Evolutionary conservation across 192 early-diverging fungal genomes (phyloP).

Genomic region (Dispira simplex): DNA sequence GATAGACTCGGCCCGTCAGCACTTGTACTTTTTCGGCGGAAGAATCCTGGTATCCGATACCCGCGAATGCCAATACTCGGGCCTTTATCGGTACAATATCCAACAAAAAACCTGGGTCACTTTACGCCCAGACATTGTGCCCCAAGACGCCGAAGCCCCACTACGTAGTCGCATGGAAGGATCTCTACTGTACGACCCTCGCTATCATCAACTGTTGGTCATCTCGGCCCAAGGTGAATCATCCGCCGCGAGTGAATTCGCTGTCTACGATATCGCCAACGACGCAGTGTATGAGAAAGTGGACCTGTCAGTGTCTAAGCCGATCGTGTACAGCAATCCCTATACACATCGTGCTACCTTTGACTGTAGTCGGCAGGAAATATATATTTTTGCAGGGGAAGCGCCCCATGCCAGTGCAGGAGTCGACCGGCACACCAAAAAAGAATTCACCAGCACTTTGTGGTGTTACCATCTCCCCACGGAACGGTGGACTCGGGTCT

Average conservation of each 20-base stretch:
- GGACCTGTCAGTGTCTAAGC: constrained; percentile 13
- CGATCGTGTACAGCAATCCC: background rate
- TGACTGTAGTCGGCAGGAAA: constrained; percentile 57
- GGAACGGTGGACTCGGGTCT: constrained; percentile 28
- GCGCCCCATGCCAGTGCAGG: constrained; percentile 13
- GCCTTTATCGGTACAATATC: constrained; percentile 73
- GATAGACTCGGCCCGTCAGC: constrained; percentile 47
- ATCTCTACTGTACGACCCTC: constrained; percentile 72
- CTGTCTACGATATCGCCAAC: constrained; percentile 65
- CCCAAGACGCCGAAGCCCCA: constrained; percentile 30
- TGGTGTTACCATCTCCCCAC: constrained; percentile 32
- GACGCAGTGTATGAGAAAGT: constrained; percentile 58
- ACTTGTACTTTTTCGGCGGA: constrained; percentile 89
- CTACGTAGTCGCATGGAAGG: constrained; percentile 82
- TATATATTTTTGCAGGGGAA: constrained; percentile 70
- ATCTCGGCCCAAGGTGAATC: constrained; percentile 82
- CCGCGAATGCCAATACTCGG: constrained; percentile 61
- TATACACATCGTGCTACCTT: constrained; percentile 46
- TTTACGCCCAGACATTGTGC: constrained; percentile 48
- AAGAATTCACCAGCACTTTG: constrained; percentile 30
- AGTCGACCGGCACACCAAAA: constrained; percentile 27
- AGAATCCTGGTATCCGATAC: constrained; percentile 46
- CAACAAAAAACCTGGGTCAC: constrained; percentile 49
- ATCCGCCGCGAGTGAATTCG: constrained; percentile 64
- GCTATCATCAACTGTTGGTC: constrained; percentile 60